A percentile compares a stretch with the other conserved stretches of the same genome.
These are phyloP conservation scores for Podaxis carcinomalis DNA, from an alignment of 768 basidiomycete genomes.

Conservation along the genomic window DNA sequence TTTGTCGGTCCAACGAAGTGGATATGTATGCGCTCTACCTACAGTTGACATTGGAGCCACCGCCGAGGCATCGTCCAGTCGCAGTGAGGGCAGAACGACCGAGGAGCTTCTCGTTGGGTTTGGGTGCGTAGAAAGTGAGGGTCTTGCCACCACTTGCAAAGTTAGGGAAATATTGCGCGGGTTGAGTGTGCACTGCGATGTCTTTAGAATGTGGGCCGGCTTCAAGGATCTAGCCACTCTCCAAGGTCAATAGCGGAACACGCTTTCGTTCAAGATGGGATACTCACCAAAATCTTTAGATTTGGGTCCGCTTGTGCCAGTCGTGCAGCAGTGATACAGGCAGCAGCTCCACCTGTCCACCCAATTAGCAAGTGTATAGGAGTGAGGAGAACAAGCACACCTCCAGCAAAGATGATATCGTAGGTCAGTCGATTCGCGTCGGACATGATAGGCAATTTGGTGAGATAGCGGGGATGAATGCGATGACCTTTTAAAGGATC, in stretches of 20 bases:
- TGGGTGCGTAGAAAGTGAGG: conserved; percentile 41
- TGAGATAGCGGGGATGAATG: not conserved
- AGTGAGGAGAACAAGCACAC: conserved; percentile 23
- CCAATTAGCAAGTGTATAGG: not conserved
- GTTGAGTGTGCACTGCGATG: conserved; percentile 44
- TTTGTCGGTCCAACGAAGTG: not conserved
- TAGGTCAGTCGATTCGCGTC: conserved; percentile 12
- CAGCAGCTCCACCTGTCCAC: conserved; percentile 45
- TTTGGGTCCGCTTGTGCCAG: conserved; percentile 48
- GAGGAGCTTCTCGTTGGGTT: conserved; percentile 34
- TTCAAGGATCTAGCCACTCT: conserved; percentile 42
- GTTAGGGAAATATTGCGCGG: conserved; percentile 45
- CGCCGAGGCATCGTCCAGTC: conserved; percentile 51
- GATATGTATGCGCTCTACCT: conserved; percentile 9
- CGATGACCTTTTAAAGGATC: not conserved
- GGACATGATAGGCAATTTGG: not conserved
- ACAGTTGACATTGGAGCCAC: conserved; percentile 64
- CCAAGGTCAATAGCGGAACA: not conserved
- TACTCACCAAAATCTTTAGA: conserved; percentile 48
- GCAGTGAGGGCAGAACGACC: conserved; percentile 42
- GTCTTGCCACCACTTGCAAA: conserved; percentile 34
- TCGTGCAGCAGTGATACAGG: conserved; percentile 52
- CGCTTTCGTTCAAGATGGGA: not conserved
- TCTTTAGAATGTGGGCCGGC: conserved; percentile 49
- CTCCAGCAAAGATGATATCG: conserved; percentile 57